Base-by-base conservation (phyloP, 352 stramenopile genomes). In the Globisporangium splendens region DNA sequence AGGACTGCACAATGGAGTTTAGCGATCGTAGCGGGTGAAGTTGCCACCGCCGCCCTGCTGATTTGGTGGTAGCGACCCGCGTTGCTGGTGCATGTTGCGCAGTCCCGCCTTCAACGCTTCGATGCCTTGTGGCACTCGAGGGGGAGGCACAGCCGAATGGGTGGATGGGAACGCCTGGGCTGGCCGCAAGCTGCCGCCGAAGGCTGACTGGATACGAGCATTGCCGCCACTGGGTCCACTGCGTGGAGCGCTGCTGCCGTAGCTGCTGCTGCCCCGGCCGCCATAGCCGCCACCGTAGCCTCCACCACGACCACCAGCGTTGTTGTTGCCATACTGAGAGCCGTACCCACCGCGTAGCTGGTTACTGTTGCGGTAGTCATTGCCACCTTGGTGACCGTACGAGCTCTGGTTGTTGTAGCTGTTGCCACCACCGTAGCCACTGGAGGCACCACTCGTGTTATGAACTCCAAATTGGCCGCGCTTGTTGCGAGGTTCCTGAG, bases 31-130 rank as follows among this genome's bases (percentile, higher is more conserved):
- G 54, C 77, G 79, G 6, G 59, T 70, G 46, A 63, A 47, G 28
- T 76, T 59, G 42, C 50, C 39, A 22, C 56, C 46, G 18, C 49
- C 39, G 49, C 52, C 61, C 13, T 49, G 20, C 51, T 38, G 47
- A 50, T 58, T 66, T 22, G 8, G 20, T 48, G 70, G 71, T 18
- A 59, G 38, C 21, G 58, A 63, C 13, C 73, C 72, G 38, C 84
- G 82, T 50, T 90, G 77, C 63, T 90, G 79, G 50, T 94, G 84
- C 82, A 94, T 94, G 72, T 79, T 94, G 54, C 84, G 84, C 28
- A 94, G 75, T 49, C 84, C 84, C 22, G 82, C 80, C 61, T 91
- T 91, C 24, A 94, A 61, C 21, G 84, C 84, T 20, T 94, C 84
- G 7, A 94, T 65, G 22, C 80, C 72, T 39, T 69, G 79, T 13